Evolutionary conservation across 2,329 filamentous ascomycete species (phyloP).

Genomic region (Capronia epimyces): DNA sequence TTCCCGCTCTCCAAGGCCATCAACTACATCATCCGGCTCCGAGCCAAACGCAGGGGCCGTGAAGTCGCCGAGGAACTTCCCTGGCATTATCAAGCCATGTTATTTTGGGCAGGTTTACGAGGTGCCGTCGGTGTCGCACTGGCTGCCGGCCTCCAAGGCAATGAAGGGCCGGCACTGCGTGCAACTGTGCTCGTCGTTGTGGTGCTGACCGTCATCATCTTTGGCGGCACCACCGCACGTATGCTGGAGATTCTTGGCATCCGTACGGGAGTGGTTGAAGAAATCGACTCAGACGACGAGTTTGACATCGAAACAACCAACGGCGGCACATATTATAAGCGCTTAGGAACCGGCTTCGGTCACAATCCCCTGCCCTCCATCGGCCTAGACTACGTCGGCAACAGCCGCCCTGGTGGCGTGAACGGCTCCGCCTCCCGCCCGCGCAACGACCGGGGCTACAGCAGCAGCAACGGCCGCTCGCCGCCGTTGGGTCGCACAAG

Average conservation of each 20-base stretch:
- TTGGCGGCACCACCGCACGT: conserved; percentile 90
- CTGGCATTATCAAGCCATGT: conserved; percentile 96
- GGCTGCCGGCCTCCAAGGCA: conserved; percentile 77
- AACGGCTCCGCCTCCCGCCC: conserved; percentile 27
- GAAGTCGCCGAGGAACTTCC: conserved; percentile 83
- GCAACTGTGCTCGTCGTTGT: conserved; percentile 97
- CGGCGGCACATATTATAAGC: conserved; percentile 71
- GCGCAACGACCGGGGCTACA: conserved; percentile 43
- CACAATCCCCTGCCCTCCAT: conserved; percentile 65
- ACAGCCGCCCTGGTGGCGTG: conserved; percentile 33
- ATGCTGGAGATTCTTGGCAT: conserved; percentile 99
- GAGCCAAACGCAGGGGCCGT: conserved; percentile 67
- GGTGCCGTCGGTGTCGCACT: conserved; percentile 94
- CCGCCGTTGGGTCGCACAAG: conserved; percentile 36
- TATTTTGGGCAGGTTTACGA: conserved; percentile 97
- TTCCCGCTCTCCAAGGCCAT: conserved; percentile 86
- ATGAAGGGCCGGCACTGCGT: conserved; percentile 74
- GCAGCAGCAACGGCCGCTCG: conserved; percentile 54
- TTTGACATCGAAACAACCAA: conserved; percentile 86
- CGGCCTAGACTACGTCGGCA: conserved; percentile 46
- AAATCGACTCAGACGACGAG: conserved; percentile 95
- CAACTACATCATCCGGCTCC: conserved; percentile 87
- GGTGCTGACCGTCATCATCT: conserved; percentile 96
- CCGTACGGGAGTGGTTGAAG: conserved; percentile 89
- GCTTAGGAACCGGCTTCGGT: conserved; percentile 69